These are phyloP conservation scores for Phytopythium montanum DNA, from an alignment of 352 stramenopile genomes.

Conservation along the genomic window DNA sequence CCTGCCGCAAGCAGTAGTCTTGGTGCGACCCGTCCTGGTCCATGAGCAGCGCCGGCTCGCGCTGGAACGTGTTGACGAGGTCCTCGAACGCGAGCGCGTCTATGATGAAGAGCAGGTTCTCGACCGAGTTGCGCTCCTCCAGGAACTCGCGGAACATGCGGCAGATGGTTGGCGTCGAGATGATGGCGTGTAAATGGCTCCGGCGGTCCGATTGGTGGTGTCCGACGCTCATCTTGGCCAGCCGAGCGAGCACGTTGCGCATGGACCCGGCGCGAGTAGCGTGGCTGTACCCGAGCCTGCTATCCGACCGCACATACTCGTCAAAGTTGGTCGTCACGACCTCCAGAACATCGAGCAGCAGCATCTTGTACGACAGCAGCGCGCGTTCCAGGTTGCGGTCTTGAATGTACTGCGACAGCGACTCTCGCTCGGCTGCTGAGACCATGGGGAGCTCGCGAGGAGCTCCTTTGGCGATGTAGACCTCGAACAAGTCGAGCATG, in stretches of 20 bases:
- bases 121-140: constrained; percentile 46
- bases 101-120: constrained; percentile 65
- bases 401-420: constrained; percentile 35
- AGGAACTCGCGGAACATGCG: constrained; percentile 60
- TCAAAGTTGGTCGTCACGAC: constrained; percentile 56
- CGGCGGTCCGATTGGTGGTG: constrained; percentile 30
- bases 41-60: constrained; percentile 7
- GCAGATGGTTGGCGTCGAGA: constrained; percentile 43
- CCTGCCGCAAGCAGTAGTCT: constrained; percentile 56
- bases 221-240: constrained; percentile 35
- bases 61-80: constrained; percentile 53
- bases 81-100: constrained; percentile 67
- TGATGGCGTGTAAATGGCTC: constrained; percentile 42
- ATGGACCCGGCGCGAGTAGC: constrained; percentile 36
- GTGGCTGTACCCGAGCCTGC: constrained; percentile 33
- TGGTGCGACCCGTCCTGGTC: constrained; percentile 27
- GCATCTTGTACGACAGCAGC: constrained; percentile 55
- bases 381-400: constrained; percentile 41
- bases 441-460: constrained; percentile 49
- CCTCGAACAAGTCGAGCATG: constrained; percentile 58
- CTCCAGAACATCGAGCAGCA: constrained; percentile 54
- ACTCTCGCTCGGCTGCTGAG: constrained; percentile 37
- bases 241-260: constrained; percentile 48
- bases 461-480: constrained; percentile 41
- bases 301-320: constrained; percentile 41